Percentiles rank a stretch among this genome's conserved stretches.
Conservation (phyloP, 2,329 filamentous ascomycete species). For the Colletotrichum camelliae region DNA sequence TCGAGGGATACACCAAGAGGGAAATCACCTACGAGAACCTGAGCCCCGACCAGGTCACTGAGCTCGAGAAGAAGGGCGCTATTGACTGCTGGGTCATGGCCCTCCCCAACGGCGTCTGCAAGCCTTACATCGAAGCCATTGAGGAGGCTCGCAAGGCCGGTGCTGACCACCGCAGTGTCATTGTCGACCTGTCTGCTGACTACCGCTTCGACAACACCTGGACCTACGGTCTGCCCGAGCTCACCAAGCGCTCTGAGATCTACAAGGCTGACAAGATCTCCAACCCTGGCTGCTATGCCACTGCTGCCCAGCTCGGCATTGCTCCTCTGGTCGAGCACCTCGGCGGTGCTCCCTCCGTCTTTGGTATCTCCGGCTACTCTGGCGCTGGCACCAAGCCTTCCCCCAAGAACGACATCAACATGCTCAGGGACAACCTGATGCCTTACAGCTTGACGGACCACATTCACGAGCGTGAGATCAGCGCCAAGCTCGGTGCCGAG, state of each 20-base stretch:
- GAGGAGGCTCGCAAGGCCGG: constrained; percentile 67
- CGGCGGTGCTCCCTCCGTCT: constrained; percentile 79
- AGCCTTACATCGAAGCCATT: constrained; percentile 90
- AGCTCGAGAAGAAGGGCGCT: constrained; percentile 82
- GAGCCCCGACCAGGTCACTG: constrained; percentile 81
- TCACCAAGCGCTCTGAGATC: constrained; percentile 78
- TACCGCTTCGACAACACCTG: constrained; percentile 86
- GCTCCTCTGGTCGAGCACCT: constrained; percentile 80
- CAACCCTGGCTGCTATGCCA: constrained; percentile 96
- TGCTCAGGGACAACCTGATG: constrained; percentile 86
- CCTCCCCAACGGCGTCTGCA: constrained; percentile 92
- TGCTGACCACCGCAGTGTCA: constrained; percentile 67
- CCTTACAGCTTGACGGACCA: constrained; percentile 92
- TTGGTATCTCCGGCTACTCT: constrained; percentile 93
- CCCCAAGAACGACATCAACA: constrained; percentile 88
- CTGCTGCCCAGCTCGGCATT: constrained; percentile 88
- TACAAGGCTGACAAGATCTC: constrained; percentile 81
- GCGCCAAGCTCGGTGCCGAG: constrained; percentile 72
- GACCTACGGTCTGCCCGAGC: constrained; percentile 91
- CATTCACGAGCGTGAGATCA: constrained; percentile 93
- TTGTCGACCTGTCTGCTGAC: constrained; percentile 95
- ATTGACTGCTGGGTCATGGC: constrained; percentile 99
- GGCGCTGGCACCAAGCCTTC: constrained; percentile 94
- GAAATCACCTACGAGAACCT: constrained; percentile 94
- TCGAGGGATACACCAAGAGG: constrained; percentile 89